phyloP scores from a whole-genome alignment of 1,139 yeast species.

The Debaryomycetaceae sp. region DNA sequence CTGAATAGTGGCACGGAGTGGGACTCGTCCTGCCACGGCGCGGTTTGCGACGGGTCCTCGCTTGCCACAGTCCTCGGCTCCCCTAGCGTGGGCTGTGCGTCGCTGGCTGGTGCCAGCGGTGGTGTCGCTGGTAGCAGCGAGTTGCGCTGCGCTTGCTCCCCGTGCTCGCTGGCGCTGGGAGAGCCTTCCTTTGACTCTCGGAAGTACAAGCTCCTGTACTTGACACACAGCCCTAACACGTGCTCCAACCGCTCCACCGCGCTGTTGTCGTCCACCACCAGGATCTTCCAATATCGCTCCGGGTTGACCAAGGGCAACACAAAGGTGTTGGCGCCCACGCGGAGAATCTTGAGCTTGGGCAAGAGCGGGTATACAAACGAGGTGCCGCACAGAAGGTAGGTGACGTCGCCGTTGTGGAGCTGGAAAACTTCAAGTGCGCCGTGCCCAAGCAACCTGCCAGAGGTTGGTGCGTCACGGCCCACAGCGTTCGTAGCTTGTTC shows the following conservation, averaged over 20 bases:
- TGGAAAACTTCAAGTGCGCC: slow-evolving; percentile 66
- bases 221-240: slow-evolving; percentile 38
- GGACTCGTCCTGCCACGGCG: no score
- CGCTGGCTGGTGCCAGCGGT: neutral
- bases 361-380: slow-evolving; percentile 58
- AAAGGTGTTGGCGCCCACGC: slow-evolving; percentile 50
- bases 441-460: slow-evolving; percentile 52
- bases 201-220: slow-evolving; percentile 39
- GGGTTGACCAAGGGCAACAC: slow-evolving; percentile 67
- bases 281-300: slow-evolving; percentile 67
- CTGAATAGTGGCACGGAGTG: neutral
- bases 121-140: neutral
- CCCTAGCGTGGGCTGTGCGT: neutral
- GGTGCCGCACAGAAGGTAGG: slow-evolving; percentile 59
- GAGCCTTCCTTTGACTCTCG: slow-evolving; percentile 3
- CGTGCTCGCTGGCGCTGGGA: neutral
- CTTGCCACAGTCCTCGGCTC: neutral
- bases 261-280: slow-evolving; percentile 28
- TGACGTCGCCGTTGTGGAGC: slow-evolving; percentile 57
- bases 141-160: neutral
- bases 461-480: slow-evolving; percentile 13
- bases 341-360: slow-evolving; percentile 54
- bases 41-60: no score
- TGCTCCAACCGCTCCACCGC: slow-evolving; percentile 32
- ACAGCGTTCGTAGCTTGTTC: slow-evolving; percentile 20